phyloP scores from a whole-genome alignment of 75 land plant genomes.

The Picea sitchensis region DNA sequence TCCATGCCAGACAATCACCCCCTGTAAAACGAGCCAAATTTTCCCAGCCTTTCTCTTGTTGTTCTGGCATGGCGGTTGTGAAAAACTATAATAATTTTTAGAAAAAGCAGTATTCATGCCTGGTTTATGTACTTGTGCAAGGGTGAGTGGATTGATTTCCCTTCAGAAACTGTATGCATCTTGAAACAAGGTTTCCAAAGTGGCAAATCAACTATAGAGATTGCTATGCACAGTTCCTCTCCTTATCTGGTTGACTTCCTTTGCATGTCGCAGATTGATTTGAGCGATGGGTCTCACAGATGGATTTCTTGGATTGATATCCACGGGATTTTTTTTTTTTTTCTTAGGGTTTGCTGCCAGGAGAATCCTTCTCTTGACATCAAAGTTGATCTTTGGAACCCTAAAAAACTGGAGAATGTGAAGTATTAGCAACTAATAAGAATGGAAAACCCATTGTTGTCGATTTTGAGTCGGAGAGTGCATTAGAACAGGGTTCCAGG shows the following conservation, averaged over 20 bases:
- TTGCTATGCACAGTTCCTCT: constrained; percentile 16
- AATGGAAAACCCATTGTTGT: constrained; percentile 6
- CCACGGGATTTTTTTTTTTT: constrained; percentile 40
- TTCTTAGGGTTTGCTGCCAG: constrained; percentile 24
- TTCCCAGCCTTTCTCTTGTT: no score
- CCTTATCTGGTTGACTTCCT: constrained; percentile 36
- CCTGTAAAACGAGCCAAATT: background rate
- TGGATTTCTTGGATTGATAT: constrained; percentile 71
- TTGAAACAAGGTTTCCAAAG: constrained; percentile 21
- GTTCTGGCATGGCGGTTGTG: background rate
- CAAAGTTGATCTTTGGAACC: background rate
- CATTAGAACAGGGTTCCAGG: constrained; percentile 8
- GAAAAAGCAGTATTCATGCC: constrained; percentile 21
- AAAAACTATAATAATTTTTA: constrained; percentile 29
- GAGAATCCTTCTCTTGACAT: constrained; percentile 4
- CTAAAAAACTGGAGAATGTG: background rate
- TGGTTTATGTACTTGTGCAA: constrained; percentile 32
- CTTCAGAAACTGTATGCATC: constrained; percentile 5
- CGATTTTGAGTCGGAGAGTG: background rate
- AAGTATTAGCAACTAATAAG: background rate
- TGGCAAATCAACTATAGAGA: constrained; percentile 28
- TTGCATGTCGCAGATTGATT: constrained; percentile 39
- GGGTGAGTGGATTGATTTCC: constrained; percentile 40
- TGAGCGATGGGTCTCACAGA: constrained; percentile 12
- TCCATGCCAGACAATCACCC: background rate